Evolutionary conservation across 352 stramenopile species (phyloP).

Genomic region (Pythium sukuiense): DNA sequence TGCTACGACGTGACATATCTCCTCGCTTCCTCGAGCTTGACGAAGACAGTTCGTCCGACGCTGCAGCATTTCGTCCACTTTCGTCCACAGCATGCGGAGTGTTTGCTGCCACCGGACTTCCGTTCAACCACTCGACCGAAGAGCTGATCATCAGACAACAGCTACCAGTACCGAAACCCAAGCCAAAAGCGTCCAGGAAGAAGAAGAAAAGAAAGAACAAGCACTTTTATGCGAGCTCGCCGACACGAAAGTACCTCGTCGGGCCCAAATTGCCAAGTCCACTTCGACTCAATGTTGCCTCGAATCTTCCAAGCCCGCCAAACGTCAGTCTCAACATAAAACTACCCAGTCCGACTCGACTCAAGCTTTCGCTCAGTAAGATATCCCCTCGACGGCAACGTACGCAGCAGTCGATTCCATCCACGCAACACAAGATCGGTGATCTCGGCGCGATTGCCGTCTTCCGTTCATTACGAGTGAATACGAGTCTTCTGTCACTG

Average conservation of each 20-base stretch:
- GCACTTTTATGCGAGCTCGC: neutral
- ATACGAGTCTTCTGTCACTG: slow-evolving; percentile 47
- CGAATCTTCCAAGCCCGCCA: neutral
- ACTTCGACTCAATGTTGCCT: neutral
- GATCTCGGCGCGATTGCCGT: slow-evolving; percentile 40
- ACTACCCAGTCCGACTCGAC: neutral
- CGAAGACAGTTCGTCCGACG: slow-evolving; percentile 16
- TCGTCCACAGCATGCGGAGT: slow-evolving; percentile 30
- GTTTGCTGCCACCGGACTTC: slow-evolving; percentile 27
- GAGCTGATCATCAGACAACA: slow-evolving; percentile 29
- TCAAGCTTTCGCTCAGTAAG: neutral
- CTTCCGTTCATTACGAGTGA: slow-evolving; percentile 55
- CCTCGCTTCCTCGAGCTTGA: slow-evolving; percentile 37
- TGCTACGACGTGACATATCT: slow-evolving; percentile 56
- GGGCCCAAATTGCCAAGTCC: slow-evolving; percentile 6
- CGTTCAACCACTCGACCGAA: slow-evolving; percentile 30
- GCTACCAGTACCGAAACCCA: neutral
- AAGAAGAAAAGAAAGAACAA: slow-evolving; percentile 17
- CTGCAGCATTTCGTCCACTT: slow-evolving; percentile 22
- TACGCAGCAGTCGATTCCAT: neutral
- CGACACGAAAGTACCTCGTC: slow-evolving; percentile 20
- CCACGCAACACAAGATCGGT: slow-evolving; percentile 22
- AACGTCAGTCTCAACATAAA: neutral
- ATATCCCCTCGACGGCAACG: neutral
- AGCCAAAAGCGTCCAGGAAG: slow-evolving; percentile 1